Conservation (phyloP, 805 yeast species). For the Zygosaccharomyces gambellarensis region DNA sequence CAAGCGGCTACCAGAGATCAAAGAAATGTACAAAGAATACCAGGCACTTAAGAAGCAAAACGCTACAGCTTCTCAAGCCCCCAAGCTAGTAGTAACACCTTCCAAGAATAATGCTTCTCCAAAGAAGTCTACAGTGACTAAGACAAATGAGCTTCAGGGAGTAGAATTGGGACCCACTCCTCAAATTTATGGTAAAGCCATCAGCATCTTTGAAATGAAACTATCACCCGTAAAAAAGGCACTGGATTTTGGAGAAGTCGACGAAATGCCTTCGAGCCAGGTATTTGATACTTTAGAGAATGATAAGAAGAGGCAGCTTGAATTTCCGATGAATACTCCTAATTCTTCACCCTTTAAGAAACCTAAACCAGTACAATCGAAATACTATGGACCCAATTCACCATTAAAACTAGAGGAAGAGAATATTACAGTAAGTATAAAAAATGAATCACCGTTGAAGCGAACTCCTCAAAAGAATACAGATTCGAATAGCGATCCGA, state of each 20-base stretch:
- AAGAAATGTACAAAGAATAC: slow-evolving; percentile 34
- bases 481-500: background rate
- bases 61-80: background rate
- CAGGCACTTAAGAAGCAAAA: slow-evolving; percentile 25
- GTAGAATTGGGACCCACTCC: slow-evolving; percentile 80
- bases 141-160: slow-evolving; percentile 13
- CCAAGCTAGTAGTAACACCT: background rate
- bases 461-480: slow-evolving; percentile 14
- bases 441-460: slow-evolving; percentile 9
- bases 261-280: background rate
- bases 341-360: slow-evolving; percentile 20
- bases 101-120: slow-evolving; percentile 14
- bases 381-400: slow-evolving; percentile 30
- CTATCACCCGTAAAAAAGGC: slow-evolving; percentile 28
- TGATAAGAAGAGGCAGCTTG: slow-evolving; percentile 18
- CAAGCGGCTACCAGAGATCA: slow-evolving; percentile 36
- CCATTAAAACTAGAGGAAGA: slow-evolving; percentile 34
- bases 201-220: slow-evolving; percentile 63
- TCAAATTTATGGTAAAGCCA: slow-evolving; percentile 70
- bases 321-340: slow-evolving; percentile 18
- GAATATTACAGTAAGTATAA: slow-evolving; percentile 34
- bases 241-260: background rate
- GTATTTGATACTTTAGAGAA: background rate
- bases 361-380: background rate
- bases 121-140: slow-evolving; percentile 8